Base-by-base conservation (phyloP, 2,329 filamentous ascomycete species). In the Acarospora socialis region DNA sequence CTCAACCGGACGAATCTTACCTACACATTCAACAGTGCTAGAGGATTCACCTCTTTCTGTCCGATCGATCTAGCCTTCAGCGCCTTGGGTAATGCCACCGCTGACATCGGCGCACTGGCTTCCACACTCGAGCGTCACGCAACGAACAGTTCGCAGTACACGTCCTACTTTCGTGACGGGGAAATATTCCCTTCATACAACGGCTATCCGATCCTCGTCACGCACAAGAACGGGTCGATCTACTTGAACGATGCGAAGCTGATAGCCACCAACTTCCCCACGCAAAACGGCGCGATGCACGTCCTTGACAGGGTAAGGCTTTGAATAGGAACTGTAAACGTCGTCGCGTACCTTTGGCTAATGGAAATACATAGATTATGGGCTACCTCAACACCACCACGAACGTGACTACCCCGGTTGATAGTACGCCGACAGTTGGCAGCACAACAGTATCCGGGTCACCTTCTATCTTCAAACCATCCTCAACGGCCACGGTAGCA, bases 371-470 rank as follows among this genome's bases (percentile, higher is more conserved):
- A 9, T n/a, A 34, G 32, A 22, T 34, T 16, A 34, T 34, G 32
- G 32, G 32, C 7, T 34, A 28, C 12, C 32, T 34, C 16, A 34
- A 34, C 14, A 34, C 32, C 4, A 29, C 32, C 5, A 34, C 32
- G 6, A 34, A 34, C 12, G 13, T 32, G 6, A 34, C 32, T n/a
- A 34, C 32, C 10, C 32, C 16, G n/a, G 46, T 52, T 4, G 47
- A 52, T 10, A 52, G 47, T 7, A 36, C 42, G 5, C 46, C 54
- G 4, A 59, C 55, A 1, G 33, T 55, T 9, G 56, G 59, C 2
- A 47, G 53, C 19, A 57, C 53, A 5, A 66, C 70, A 46, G 75
- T 81, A 6, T 73, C 73, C 6, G 61, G 76, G 42, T 61, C 64
- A 1, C n/a, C n/a, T n/a, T n/a, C n/a, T n/a, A n/a, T n/a, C n/a